Evolutionary conservation across 2,329 filamentous ascomycete species (phyloP).

Genomic region (Colletotrichum sp.): DNA sequence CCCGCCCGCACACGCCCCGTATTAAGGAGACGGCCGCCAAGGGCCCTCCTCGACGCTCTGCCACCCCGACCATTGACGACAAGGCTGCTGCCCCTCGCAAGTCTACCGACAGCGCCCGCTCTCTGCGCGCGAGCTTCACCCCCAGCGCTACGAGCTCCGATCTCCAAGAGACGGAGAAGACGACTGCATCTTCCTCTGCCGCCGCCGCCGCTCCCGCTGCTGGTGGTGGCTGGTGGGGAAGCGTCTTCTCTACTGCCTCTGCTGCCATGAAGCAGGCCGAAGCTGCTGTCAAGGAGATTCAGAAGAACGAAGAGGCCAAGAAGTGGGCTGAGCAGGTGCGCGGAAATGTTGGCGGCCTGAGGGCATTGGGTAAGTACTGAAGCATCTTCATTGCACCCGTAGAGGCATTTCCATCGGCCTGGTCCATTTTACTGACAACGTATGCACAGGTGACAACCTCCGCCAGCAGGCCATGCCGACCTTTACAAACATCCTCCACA

Average conservation of each 20-base stretch:
- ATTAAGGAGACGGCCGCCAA: constrained; percentile 56
- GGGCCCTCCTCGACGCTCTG: constrained; percentile 52
- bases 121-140: constrained; percentile 74
- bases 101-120: constrained; percentile 78
- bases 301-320: constrained; percentile 95
- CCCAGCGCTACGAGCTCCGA: constrained; percentile 70
- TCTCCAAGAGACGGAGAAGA: constrained; percentile 62
- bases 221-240: constrained; percentile 88
- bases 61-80: constrained; percentile 69
- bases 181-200: constrained; percentile 39
- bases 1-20: constrained; percentile 84
- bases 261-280: constrained; percentile 93
- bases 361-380: constrained; percentile 69
- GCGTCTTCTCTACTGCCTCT: constrained; percentile 80
- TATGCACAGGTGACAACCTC: constrained; percentile 77
- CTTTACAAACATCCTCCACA: constrained; percentile 93
- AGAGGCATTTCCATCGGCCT: not conserved
- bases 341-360: constrained; percentile 82
- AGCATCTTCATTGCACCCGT: not conserved
- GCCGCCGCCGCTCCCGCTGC: constrained; percentile 37
- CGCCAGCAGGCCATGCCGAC: constrained; percentile 88
- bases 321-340: constrained; percentile 94
- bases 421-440: not conserved
- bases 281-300: constrained; percentile 90
- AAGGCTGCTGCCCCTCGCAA: constrained; percentile 62